Evolutionary conservation across 495 filamentous ascomycete genomes (phyloP).

Genomic region (Podospora tetraspora): DNA sequence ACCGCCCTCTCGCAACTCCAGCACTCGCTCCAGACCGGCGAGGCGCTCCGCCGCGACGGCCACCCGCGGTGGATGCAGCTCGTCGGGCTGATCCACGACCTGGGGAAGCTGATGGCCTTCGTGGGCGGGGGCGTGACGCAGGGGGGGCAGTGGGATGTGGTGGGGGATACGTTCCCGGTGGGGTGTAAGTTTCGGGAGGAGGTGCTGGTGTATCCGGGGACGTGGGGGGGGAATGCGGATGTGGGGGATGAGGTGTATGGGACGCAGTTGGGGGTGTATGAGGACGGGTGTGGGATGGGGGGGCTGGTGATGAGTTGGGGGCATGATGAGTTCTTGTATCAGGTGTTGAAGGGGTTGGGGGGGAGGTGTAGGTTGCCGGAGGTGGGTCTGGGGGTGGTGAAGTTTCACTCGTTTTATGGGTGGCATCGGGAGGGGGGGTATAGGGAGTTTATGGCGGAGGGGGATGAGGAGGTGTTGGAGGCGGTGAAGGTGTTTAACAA

Average conservation of each 20-base stretch:
- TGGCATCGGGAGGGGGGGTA: conserved; percentile 82
- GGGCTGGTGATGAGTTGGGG: conserved; percentile 88
- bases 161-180: conserved; percentile 90
- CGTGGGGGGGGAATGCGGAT: conserved; percentile 70
- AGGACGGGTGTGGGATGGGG: conserved; percentile 67
- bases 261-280: conserved; percentile 72
- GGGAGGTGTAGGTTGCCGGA: conserved; percentile 69
- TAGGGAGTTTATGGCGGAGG: conserved; percentile 70
- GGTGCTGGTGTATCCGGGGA: conserved; percentile 70
- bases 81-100: conserved; percentile 81
- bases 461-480: conserved; percentile 70
- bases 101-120: conserved; percentile 76
- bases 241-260: conserved; percentile 58
- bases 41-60: conserved; percentile 80
- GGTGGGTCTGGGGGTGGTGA: conserved; percentile 83
- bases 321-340: conserved; percentile 88
- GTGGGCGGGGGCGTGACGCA: conserved; percentile 61
- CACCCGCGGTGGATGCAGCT: conserved; percentile 93
- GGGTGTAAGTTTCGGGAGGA: conserved; percentile 69
- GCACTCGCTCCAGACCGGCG: conserved; percentile 78
- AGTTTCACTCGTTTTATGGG: conserved; percentile 86
- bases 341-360: conserved; percentile 74
- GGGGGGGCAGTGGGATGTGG: conserved; percentile 82
- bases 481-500: conserved; percentile 85
- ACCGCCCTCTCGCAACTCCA: conserved; percentile 79